phyloP scores from a whole-genome alignment of 2,329 filamentous ascomycete species.

The Penicillium oxalicum region DNA sequence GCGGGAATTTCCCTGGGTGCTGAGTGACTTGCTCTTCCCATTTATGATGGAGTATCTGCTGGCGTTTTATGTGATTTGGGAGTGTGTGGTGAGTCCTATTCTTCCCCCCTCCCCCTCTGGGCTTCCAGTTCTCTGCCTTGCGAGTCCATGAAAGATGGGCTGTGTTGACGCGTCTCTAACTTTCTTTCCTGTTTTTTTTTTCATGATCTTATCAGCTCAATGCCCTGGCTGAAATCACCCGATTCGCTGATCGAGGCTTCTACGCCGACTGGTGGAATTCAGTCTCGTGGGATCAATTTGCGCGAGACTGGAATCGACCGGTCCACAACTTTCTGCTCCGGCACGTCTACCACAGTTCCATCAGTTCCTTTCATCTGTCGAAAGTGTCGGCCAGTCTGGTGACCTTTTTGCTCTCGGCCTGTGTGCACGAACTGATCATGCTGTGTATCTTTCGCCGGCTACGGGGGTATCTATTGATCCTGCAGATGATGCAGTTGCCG shows the following conservation, averaged over 20 bases:
- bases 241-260: slow-evolving; percentile 71
- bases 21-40: slow-evolving; percentile 70
- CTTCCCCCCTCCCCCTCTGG: background rate
- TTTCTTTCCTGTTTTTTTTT: background rate
- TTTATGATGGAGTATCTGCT: slow-evolving; percentile 74
- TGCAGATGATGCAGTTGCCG: slow-evolving; percentile 70
- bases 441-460: slow-evolving; percentile 61
- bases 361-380: slow-evolving; percentile 65
- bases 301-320: slow-evolving; percentile 74
- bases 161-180: background rate
- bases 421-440: slow-evolving; percentile 72
- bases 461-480: slow-evolving; percentile 30
- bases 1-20: slow-evolving; percentile 64
- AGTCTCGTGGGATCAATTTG: slow-evolving; percentile 59
- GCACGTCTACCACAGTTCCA: slow-evolving; percentile 73
- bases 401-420: slow-evolving; percentile 66
- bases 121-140: background rate
- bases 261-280: slow-evolving; percentile 46
- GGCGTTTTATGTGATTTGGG: slow-evolving; percentile 78
- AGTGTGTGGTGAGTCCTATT: slow-evolving; percentile 45
- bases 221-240: slow-evolving; percentile 67
- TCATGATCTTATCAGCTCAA: slow-evolving; percentile 47
- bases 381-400: slow-evolving; percentile 67
- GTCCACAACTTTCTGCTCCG: slow-evolving; percentile 72
- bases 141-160: background rate